Percentiles rank a stretch among this genome's conserved stretches.
Evolutionary conservation across 257 asterid genomes (phyloP).

Genomic region (Plectranthus barbatus): DNA sequence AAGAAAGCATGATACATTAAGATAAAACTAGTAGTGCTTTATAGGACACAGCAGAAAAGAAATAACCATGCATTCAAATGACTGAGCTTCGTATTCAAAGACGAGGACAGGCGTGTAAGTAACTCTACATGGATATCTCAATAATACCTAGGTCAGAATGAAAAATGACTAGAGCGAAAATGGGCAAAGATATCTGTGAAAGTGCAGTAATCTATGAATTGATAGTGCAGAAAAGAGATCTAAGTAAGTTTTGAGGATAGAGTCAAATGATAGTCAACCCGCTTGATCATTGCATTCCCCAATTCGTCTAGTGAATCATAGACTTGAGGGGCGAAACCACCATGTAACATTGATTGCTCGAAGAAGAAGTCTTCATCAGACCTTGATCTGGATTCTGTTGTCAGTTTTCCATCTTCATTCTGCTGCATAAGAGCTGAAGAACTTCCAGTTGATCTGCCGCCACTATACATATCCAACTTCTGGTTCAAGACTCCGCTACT

Average conservation of each 20-base stretch:
- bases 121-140: too few species aligned
- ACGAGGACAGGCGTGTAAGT: neutral
- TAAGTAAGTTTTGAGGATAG: neutral
- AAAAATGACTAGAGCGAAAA: neutral
- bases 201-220: neutral
- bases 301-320: slow-evolving; percentile 33
- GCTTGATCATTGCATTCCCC: slow-evolving; percentile 31
- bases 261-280: slow-evolving; percentile 31
- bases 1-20: neutral
- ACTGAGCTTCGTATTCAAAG: neutral
- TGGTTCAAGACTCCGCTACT: slow-evolving; percentile 25
- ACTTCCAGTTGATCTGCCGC: slow-evolving; percentile 37
- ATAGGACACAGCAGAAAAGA: neutral
- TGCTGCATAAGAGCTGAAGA: slow-evolving; percentile 35
- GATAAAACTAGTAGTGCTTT: neutral
- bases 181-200: neutral
- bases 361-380: slow-evolving; percentile 37
- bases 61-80: neutral
- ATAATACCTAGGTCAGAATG: neutral
- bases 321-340: slow-evolving; percentile 26
- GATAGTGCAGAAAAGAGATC: neutral
- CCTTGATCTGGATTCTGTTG: slow-evolving; percentile 27
- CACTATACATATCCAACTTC: slow-evolving; percentile 34
- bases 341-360: slow-evolving; percentile 49
- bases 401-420: slow-evolving; percentile 23